A percentile compares a stretch with the other conserved stretches of the same genome.
These are phyloP conservation scores for Arctostaphylos glauca DNA, from an alignment of 148 eudicot genomes.

Conservation along the genomic window DNA sequence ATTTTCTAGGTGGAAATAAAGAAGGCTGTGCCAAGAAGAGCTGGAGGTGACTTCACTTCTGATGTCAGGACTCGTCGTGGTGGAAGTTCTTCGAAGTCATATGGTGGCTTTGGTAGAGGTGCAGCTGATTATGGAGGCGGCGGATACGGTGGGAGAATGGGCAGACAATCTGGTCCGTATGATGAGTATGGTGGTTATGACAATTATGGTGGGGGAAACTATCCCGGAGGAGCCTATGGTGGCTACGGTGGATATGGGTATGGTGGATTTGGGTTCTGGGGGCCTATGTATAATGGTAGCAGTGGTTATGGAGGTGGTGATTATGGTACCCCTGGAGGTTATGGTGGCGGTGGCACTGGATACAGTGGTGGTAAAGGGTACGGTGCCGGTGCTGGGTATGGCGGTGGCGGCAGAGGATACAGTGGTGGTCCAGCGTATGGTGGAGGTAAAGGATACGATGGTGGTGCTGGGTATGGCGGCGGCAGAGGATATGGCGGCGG, in stretches of 20 bases:
- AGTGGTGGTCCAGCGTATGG: conserved; percentile 24
- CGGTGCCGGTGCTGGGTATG: conserved; percentile 6
- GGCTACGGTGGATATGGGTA: conserved; percentile 50
- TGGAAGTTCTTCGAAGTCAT: conserved; percentile 36
- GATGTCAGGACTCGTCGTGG: conserved; percentile 40
- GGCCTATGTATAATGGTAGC: conserved; percentile 35
- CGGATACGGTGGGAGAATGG: conserved; percentile 35
- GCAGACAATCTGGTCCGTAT: conserved; percentile 37
- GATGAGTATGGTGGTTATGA: conserved; percentile 42
- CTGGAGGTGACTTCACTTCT: conserved; percentile 34
- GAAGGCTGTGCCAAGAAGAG: conserved; percentile 56
- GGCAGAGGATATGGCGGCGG: conserved; percentile 21
- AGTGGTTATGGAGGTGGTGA: conserved; percentile 34
- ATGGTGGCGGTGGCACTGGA: conserved; percentile 24
- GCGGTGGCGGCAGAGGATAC: conserved; percentile 28
- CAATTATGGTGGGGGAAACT: conserved; percentile 24
- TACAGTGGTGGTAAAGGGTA: conserved; percentile 28
- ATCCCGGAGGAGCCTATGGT: conserved; percentile 32
- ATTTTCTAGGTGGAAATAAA: conserved; percentile 47
- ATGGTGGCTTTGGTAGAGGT: conserved; percentile 36
- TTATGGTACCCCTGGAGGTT: conserved; percentile 35
- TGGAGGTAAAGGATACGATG: conserved; percentile 24
- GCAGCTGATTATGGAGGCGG: conserved; percentile 42
- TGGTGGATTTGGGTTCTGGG: conserved; percentile 45
- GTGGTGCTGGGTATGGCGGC: conserved; percentile 22